Percentiles rank a stretch among this genome's conserved stretches.
phyloP scores from a whole-genome alignment of 345 rosid genomes.

The Aegle marmelos region DNA sequence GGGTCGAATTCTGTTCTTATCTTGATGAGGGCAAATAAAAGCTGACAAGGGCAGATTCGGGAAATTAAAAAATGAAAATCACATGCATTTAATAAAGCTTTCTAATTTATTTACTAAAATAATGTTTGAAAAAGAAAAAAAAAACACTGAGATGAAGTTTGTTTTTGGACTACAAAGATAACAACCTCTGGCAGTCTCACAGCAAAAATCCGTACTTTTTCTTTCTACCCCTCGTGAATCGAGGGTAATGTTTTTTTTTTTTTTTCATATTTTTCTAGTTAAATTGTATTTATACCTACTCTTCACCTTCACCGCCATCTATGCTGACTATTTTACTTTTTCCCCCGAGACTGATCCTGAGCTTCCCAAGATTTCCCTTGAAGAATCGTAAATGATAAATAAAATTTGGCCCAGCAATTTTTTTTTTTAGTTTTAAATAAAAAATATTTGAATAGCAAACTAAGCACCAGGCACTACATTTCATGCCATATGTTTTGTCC shows the following conservation, averaged over 20 bases:
- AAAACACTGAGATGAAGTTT: neutral
- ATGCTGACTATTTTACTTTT: neutral
- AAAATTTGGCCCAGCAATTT: neutral
- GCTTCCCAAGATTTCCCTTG: constrained; percentile 14
- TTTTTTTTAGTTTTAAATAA: neutral
- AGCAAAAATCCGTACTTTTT: constrained; percentile 22
- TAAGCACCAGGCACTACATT: constrained; percentile 24
- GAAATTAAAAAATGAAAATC: constrained; percentile 11
- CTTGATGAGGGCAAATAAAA: neutral
- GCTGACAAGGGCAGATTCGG: constrained; percentile 13
- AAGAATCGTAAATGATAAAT: neutral
- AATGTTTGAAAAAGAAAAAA: neutral
- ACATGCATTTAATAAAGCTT: constrained; percentile 1
- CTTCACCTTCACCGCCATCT: neutral
- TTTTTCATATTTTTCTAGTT: constrained; percentile 4
- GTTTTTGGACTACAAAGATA: constrained; percentile 39
- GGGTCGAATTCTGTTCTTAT: neutral
- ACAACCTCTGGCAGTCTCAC: constrained; percentile 41
- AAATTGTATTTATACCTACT: neutral
- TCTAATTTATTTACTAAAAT: neutral
- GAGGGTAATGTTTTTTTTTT: constrained; percentile 20
- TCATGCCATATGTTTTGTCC: constrained; percentile 51
- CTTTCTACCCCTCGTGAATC: constrained; percentile 38
- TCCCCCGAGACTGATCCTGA: neutral
- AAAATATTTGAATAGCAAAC: constrained; percentile 6